Evolutionary conservation across 148 eudicot species (phyloP), one percentile per base, ranked within the genome.

Genomic region (Rhododendron ferrugineum): DNA sequence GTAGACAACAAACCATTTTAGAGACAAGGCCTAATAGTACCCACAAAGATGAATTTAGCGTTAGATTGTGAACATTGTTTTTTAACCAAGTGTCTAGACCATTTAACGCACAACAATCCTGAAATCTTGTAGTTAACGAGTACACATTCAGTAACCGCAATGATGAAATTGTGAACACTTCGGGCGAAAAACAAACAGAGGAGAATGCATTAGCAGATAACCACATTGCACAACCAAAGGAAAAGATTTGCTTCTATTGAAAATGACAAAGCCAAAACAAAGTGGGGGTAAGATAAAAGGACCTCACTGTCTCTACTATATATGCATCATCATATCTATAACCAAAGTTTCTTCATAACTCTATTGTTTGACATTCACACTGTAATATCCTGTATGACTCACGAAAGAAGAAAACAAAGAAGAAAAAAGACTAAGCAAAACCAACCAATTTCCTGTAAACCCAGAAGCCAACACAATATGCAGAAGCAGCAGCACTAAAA

Each of bases 361-460:
- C 80, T 46, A 62, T 54, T 46, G 78, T 85, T 87, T 85, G 87
- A 79, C 84, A 87, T 89, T 87, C 89, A 85, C 86, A 89, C 16
- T 89, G 64, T 58, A 3, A 88, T 72, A 85, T 28, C 86, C 87
- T 88, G 84, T 90, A 77, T 85, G 84, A 90, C 90, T 78, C 83
- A 50, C 86, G 62, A 74, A 23, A 50, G 44, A 42, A 34, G n/a
- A 58, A 28, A 64, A 52, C 20, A 36, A 68, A n/a, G n/a, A 64
- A 75, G 5, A 37, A 77, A 44, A 50, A 50, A 22, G 32, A 62
- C n/a, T n/a, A n/a, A n/a, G n/a, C n/a, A n/a, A n/a, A n/a, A n/a
- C 72, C 83, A 75, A 75, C 64, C 62, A 73, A 58, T 54, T 89
- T 87, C 86, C 76, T 60, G 2, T 46, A 75, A 58, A 47, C 23